Evolutionary conservation across 179 eudicot species (phyloP).

Genomic region (Vitellaria paradoxa): DNA sequence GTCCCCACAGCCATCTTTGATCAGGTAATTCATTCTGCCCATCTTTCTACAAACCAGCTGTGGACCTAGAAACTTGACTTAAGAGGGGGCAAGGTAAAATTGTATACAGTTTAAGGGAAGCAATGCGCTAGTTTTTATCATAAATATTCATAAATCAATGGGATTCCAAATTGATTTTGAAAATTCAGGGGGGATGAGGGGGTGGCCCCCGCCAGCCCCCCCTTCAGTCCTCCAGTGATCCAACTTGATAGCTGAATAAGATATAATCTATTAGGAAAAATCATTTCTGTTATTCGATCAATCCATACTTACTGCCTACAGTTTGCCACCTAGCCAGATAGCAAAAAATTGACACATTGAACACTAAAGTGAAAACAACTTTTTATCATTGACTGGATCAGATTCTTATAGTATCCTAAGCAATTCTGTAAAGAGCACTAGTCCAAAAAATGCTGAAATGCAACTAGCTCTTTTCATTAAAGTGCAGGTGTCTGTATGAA

Average conservation of each 20-base stretch:
- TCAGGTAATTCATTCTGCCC: slow-evolving; percentile 49
- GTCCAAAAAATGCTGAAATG: not conserved
- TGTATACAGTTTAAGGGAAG: no score
- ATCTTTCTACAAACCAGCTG: not conserved
- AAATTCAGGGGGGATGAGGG: no score
- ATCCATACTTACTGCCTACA: not conserved
- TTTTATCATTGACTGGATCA: not conserved
- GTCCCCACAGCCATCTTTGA: slow-evolving; percentile 89
- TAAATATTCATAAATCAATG: no score
- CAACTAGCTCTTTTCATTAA: not conserved
- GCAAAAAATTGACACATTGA: not conserved
- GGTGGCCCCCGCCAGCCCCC: no score
- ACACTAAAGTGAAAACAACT: not conserved
- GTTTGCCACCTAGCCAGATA: not conserved
- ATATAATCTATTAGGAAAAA: not conserved
- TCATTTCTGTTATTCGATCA: not conserved
- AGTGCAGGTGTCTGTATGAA: not conserved
- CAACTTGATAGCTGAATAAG: not conserved
- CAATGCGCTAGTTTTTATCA: no score
- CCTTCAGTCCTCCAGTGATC: no score
- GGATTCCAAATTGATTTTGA: no score
- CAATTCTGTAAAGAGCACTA: not conserved
- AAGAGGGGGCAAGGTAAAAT: no score
- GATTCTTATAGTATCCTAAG: not conserved
- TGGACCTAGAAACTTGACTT: no score